A percentile compares a stretch with the other conserved stretches of the same genome.
These are phyloP conservation scores for Hamigera avellanea DNA, from an alignment of 495 filamentous ascomycete species.

Conservation along the genomic window DNA sequence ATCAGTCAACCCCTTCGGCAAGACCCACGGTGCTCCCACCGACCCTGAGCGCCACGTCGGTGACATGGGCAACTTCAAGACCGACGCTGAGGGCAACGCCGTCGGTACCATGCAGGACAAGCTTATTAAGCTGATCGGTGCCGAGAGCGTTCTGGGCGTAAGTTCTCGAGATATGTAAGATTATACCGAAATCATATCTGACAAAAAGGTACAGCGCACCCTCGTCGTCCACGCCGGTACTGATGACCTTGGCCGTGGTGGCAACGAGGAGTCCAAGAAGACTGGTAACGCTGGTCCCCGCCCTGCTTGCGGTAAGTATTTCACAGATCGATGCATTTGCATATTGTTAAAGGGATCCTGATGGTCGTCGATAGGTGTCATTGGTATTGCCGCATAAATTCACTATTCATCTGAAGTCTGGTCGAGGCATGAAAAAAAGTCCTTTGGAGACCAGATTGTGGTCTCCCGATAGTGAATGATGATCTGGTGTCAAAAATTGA, in stretches of 20 bases:
- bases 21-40: slow-evolving; percentile 78
- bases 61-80: slow-evolving; percentile 94
- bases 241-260: slow-evolving; percentile 88
- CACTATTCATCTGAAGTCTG: neutral
- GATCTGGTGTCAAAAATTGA: neutral
- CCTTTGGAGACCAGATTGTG: neutral
- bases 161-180: slow-evolving; percentile 15
- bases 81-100: slow-evolving; percentile 80
- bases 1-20: slow-evolving; percentile 85
- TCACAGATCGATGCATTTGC: slow-evolving; percentile 1
- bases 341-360: neutral
- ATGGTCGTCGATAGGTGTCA: slow-evolving; percentile 50
- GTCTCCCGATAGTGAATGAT: slow-evolving; percentile 3
- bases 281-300: slow-evolving; percentile 90
- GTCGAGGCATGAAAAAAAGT: neutral
- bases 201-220: slow-evolving; percentile 51
- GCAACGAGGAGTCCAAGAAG: slow-evolving; percentile 86
- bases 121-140: slow-evolving; percentile 86
- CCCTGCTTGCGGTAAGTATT: slow-evolving; percentile 76
- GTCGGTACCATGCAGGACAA: slow-evolving; percentile 64
- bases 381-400: slow-evolving; percentile 62
- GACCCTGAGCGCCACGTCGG: slow-evolving; percentile 87
- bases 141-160: slow-evolving; percentile 91
- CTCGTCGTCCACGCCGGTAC: slow-evolving; percentile 90
- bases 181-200: too few species aligned